Conservation (phyloP, 148 eudicot genomes). For the Pharnaceum exiguum region DNA sequence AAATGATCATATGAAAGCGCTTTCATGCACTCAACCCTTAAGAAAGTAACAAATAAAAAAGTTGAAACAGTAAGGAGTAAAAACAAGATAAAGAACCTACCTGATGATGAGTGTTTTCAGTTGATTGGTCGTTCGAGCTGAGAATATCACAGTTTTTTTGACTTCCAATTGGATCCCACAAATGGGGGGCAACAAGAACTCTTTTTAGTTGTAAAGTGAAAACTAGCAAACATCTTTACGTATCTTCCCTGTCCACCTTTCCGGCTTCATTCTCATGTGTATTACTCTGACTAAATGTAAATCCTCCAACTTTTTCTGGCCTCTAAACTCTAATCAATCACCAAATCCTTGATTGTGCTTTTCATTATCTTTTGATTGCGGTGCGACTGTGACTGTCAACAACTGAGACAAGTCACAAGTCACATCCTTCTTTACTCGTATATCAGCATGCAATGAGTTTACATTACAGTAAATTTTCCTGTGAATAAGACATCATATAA, state of each 20-base stretch:
- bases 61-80: too few species aligned
- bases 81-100: too few species aligned
- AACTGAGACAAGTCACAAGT: neutral
- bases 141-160: slow-evolving; percentile 9
- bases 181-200: neutral
- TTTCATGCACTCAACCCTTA: too few species aligned
- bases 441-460: slow-evolving; percentile 1
- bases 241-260: slow-evolving; percentile 2
- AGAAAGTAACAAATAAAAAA: too few species aligned
- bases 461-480: too few species aligned
- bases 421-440: slow-evolving; percentile 2
- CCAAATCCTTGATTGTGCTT: slow-evolving; percentile 3
- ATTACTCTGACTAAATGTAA: neutral
- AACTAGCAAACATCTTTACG: slow-evolving; percentile 5
- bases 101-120: neutral
- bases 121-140: neutral
- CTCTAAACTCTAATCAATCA: neutral
- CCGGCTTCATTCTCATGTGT: slow-evolving; percentile 10
- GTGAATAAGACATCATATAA: too few species aligned
- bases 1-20: too few species aligned
- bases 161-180: slow-evolving; percentile 19
- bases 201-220: neutral
- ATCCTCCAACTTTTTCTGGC: neutral
- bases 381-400: slow-evolving; percentile 6
- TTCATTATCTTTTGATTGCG: neutral